These are phyloP conservation scores for Phytopythium montanum DNA, from an alignment of 352 stramenopile genomes.

Conservation along the genomic window DNA sequence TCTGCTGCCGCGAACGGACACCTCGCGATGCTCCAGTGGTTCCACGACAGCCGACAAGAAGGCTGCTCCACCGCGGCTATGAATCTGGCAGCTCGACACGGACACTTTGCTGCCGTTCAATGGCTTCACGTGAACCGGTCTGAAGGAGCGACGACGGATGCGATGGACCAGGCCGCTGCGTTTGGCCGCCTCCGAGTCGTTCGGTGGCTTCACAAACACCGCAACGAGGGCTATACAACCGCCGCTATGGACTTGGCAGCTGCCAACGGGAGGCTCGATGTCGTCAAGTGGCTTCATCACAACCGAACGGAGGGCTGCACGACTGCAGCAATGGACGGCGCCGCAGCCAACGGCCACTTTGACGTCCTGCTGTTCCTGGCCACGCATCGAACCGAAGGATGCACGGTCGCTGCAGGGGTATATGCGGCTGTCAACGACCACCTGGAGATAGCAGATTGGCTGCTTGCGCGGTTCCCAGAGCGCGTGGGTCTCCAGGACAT, in stretches of 20 bases:
- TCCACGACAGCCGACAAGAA: conserved; percentile 8
- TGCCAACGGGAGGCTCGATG: conserved; percentile 4
- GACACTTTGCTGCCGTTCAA: conserved; percentile 3
- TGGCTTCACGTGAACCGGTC: conserved; percentile 9
- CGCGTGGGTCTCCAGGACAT: not conserved
- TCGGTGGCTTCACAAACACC: conserved; percentile 2
- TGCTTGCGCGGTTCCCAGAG: conserved; percentile 1
- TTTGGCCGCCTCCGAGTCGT: conserved; percentile 2
- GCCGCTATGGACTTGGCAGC: conserved; percentile 9
- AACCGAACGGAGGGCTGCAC: conserved; percentile 11
- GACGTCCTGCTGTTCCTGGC: conserved; percentile 6
- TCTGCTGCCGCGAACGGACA: conserved; percentile 29
- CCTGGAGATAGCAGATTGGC: conserved; percentile 13
- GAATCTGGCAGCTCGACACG: conserved; percentile 8
- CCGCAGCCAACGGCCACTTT: conserved; percentile 5
- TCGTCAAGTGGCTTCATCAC: conserved; percentile 9
- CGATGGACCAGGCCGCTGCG: conserved; percentile 5
- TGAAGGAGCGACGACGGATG: not conserved
- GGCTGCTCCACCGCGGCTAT: conserved; percentile 3
- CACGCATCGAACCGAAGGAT: conserved; percentile 1
- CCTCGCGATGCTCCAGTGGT: conserved; percentile 28
- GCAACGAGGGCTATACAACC: conserved; percentile 1
- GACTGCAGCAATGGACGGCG: conserved; percentile 2
- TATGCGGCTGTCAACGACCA: conserved; percentile 7
- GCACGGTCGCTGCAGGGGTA: not conserved